Base-by-base conservation (phyloP, 1,284 basidiomycete genomes). In the Sporisorium iseilematis-ciliati region DNA sequence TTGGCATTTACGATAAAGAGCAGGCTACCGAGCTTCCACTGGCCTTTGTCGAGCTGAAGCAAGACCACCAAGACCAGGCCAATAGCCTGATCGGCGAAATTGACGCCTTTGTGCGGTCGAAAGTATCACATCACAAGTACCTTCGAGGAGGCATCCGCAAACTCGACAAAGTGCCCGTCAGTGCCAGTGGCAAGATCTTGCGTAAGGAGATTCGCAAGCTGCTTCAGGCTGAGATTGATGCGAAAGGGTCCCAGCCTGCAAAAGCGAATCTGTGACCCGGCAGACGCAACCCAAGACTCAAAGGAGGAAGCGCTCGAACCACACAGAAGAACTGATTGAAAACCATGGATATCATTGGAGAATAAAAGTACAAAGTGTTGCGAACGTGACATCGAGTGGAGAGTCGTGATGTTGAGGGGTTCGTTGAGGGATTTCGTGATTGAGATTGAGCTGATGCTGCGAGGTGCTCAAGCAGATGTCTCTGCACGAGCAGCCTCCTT, bases 21-120 rank as follows among this genome's bases (percentile, higher is more conserved):
- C 67, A 80, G 38, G 82, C 63, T 7, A 81, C 74, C 35, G 74
- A 76, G 23, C 56, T 69, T 21, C 67, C 67, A 21, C 67, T 69
- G 3, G 67, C 67, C 12, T 64, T 69, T 35, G 49, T 75, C 14
- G 70, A 77, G 51, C 66, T 77, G 41, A 68, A 75, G 33, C 40
- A 56, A 25, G 33, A 45, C 11, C 51, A 66, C 18, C 49, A 31
- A 26, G 26, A 60, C 12, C 2, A 38, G 2, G 29, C 43, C 4
- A 23, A 49, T 3, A 40, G 43, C 35, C 7, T 52, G 12, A 53
- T 52, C 31, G 12, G 57, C 31, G 60, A 76, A 11, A 54, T 77
- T 10, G 53, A 60, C 26, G 57, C 48, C n/a, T 77, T 52, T 51
- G 63, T 77, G n/a, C 49, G 57, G 16, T 20, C 55, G 38, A 68